These are phyloP conservation scores for Silene coronaria DNA, from an alignment of 179 eudicot species.

Conservation along the genomic window DNA sequence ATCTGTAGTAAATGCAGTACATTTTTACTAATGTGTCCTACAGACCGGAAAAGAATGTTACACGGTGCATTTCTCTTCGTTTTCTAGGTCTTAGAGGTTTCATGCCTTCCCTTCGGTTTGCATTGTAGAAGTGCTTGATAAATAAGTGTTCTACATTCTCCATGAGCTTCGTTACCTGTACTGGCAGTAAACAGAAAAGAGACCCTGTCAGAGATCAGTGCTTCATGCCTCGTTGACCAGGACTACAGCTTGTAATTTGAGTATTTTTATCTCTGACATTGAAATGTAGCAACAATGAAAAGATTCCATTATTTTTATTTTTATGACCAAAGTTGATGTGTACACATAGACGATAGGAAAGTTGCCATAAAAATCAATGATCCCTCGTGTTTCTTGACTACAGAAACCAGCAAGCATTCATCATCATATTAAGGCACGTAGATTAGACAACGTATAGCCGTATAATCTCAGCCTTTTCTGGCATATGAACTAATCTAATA, in stretches of 20 bases:
- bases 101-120: constrained; percentile 71
- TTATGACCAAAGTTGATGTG: too few species aligned
- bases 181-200: constrained; percentile 19
- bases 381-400: not conserved
- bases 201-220: not conserved
- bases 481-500: too few species aligned
- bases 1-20: not conserved
- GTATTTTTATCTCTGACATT: not conserved
- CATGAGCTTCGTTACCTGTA: constrained; percentile 52
- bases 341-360: not conserved
- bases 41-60: constrained; percentile 65
- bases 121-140: constrained; percentile 56
- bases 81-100: constrained; percentile 48
- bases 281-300: not conserved
- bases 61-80: constrained; percentile 54
- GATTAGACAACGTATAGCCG: not conserved
- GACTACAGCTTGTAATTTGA: not conserved
- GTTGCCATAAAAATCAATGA: not conserved
- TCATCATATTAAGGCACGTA: not conserved
- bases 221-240: not conserved
- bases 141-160: constrained; percentile 53
- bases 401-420: not conserved
- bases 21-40: not conserved
- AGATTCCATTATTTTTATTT: too few species aligned
- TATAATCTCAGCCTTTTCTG: too few species aligned